phyloP scores from a whole-genome alignment of 306 rosid species.

The Cucurbita moschata region DNA sequence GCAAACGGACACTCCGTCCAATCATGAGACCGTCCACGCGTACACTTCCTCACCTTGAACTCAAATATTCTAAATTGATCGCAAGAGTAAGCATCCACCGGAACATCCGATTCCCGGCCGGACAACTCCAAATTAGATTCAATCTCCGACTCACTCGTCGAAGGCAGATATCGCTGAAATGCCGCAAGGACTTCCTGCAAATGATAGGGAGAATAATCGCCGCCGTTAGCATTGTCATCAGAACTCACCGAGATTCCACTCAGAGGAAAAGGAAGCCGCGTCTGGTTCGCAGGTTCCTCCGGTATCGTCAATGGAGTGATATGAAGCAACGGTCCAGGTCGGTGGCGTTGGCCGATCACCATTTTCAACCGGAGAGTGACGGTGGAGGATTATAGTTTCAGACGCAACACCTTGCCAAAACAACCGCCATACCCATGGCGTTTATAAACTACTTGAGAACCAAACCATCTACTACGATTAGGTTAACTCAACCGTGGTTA shows the following conservation, averaged over 20 bases:
- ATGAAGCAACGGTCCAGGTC: constrained; percentile 46
- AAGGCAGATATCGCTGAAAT: constrained; percentile 44
- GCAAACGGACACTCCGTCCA: constrained; percentile 99
- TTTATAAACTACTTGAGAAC: constrained; percentile 6
- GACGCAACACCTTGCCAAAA: constrained; percentile 10
- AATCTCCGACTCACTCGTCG: constrained; percentile 30
- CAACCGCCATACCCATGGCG: constrained; percentile 1
- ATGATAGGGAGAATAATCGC: constrained; percentile 36
- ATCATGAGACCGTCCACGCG: constrained; percentile 92
- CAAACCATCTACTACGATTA: background rate
- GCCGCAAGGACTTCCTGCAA: constrained; percentile 45
- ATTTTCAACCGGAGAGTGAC: constrained; percentile 8
- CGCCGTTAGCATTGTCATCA: constrained; percentile 28
- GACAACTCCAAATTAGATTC: constrained; percentile 46
- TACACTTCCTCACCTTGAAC: constrained; percentile 77
- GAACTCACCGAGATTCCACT: constrained; percentile 28
- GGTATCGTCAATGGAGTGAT: constrained; percentile 51
- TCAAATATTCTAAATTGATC: constrained; percentile 90
- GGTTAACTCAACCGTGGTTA: background rate
- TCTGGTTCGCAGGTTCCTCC: constrained; percentile 43
- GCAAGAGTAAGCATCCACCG: constrained; percentile 77
- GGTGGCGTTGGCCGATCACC: constrained; percentile 74
- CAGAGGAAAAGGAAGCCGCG: constrained; percentile 22
- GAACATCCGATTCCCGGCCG: constrained; percentile 38
- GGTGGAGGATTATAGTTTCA: constrained; percentile 8